A percentile compares a stretch with the other conserved stretches of the same genome.
These are phyloP conservation scores for Populus euphratica DNA, from an alignment of 345 rosid species.

Conservation along the genomic window DNA sequence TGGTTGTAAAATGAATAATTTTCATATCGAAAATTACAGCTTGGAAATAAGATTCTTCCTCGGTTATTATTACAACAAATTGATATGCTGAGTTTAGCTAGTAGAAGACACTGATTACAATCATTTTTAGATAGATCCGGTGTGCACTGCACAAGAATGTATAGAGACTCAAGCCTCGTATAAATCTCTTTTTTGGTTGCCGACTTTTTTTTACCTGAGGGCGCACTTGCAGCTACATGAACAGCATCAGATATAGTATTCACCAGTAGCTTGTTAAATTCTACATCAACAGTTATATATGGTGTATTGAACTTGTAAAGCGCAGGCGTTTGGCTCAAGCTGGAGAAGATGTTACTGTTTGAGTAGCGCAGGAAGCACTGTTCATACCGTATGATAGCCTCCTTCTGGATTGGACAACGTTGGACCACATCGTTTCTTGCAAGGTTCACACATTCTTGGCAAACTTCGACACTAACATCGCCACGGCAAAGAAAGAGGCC, in stretches of 20 bases:
- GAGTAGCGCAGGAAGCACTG: no score
- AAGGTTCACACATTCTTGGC: neutral
- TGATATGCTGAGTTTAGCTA: no score
- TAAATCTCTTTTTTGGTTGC: conserved; percentile 1
- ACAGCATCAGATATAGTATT: neutral
- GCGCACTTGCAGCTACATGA: neutral
- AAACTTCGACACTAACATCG: conserved; percentile 7
- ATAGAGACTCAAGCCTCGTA: neutral
- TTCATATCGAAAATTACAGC: no score
- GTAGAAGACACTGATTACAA: conserved; percentile 41
- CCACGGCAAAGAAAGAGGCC: conserved; percentile 23
- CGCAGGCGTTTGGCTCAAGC: no score
- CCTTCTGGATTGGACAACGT: no score
- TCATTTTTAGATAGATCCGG: conserved; percentile 40
- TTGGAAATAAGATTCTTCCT: no score
- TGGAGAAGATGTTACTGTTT: no score
- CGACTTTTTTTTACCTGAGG: conserved; percentile 10
- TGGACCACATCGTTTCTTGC: no score
- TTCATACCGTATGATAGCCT: neutral
- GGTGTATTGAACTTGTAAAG: no score
- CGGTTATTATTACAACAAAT: no score
- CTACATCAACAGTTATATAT: neutral
- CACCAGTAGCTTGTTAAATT: neutral
- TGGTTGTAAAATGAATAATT: no score
- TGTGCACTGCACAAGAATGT: conserved; percentile 37